Conservation (phyloP, 768 basidiomycete genomes). For the Tylopilus sp. region DNA sequence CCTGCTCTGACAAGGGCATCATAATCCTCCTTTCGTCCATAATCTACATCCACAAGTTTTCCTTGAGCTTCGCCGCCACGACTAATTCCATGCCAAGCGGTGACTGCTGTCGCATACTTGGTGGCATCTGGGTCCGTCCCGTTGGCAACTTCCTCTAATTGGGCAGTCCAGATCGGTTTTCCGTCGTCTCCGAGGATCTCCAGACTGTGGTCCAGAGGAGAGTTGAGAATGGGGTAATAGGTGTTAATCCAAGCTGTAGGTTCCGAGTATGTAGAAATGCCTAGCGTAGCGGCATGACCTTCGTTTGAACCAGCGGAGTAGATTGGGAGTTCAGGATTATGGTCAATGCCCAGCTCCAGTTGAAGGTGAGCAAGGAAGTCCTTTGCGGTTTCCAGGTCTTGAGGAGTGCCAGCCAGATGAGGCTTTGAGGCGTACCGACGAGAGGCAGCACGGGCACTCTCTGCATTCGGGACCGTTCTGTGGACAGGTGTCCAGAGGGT, state of each 20-base stretch:
- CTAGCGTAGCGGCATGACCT: constrained; percentile 51
- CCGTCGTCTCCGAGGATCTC: constrained; percentile 53
- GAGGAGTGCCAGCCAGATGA: constrained; percentile 57
- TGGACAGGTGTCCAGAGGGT: background rate
- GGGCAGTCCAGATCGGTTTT: constrained; percentile 52
- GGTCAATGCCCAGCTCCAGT: constrained; percentile 41
- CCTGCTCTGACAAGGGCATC: constrained; percentile 53
- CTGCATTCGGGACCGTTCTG: constrained; percentile 50
- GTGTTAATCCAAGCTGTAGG: constrained; percentile 61
- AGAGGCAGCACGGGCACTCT: constrained; percentile 49
- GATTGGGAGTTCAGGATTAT: constrained; percentile 36
- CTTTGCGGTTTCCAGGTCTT: constrained; percentile 56
- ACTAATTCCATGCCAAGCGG: constrained; percentile 69
- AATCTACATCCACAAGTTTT: constrained; percentile 53
- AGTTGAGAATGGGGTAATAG: constrained; percentile 76
- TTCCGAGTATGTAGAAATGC: constrained; percentile 36
- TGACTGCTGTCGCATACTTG: constrained; percentile 52
- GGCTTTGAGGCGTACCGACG: constrained; percentile 51
- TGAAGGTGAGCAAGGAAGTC: constrained; percentile 52
- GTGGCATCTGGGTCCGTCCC: constrained; percentile 61
- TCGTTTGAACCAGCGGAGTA: constrained; percentile 55
- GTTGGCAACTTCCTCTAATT: constrained; percentile 65
- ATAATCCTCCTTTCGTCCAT: constrained; percentile 61
- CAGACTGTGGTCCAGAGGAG: constrained; percentile 53
- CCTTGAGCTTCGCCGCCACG: constrained; percentile 64